Evolutionary conservation across 768 basidiomycete genomes (phyloP), one percentile per base, ranked within the genome.

Genomic region (Termitomyces sp.): DNA sequence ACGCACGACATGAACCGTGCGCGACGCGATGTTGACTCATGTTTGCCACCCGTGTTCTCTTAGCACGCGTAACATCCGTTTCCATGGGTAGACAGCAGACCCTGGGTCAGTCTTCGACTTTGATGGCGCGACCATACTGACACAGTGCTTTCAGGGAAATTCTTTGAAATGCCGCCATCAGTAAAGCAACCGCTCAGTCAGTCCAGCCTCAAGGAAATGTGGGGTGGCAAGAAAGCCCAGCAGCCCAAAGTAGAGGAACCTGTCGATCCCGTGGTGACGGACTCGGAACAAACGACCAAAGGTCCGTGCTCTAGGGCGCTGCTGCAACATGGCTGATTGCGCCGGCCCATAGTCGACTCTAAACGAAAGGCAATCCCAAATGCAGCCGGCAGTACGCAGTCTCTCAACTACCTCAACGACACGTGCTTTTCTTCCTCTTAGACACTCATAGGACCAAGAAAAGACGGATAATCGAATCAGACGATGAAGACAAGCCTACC

Each of bases 31-130:
- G 60, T 78, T 70, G 72, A 65, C 63, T 31, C 68, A 81, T 81
- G 80, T 78, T 81, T 76, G 61, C 62, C 33, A 54, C 66, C 50
- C 77, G 77, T 69, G 73, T 70, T 67, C 62, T 73, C 62, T 62
- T 68, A 64, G 68, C 55, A 44, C 58, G 68, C 64, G 63, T 63
- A 53, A 64, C 68, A 34, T 65, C 52, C 31, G 55, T 58, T 56
- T 54, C 59, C 48, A 91, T 90, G 87, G 78, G 77, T 53, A 82
- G 87, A 66, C 89, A 92, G 70, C 86, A 85, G 70, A 90, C 89
- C 1, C 76, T 92, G 47, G 85, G 88, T 86, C 58, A 18, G 72
- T 67, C 24, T 48, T 33, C 33, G 31, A 55, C 20, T 26, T 41
- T 24, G 20, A 20, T 13, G 37, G 41, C 41, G 48, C 52, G 48